Percentiles rank a stretch among this genome's conserved stretches.
phyloP scores from a whole-genome alignment of 2,329 filamentous ascomycete species.

The Aspergillus costaricaensis region DNA sequence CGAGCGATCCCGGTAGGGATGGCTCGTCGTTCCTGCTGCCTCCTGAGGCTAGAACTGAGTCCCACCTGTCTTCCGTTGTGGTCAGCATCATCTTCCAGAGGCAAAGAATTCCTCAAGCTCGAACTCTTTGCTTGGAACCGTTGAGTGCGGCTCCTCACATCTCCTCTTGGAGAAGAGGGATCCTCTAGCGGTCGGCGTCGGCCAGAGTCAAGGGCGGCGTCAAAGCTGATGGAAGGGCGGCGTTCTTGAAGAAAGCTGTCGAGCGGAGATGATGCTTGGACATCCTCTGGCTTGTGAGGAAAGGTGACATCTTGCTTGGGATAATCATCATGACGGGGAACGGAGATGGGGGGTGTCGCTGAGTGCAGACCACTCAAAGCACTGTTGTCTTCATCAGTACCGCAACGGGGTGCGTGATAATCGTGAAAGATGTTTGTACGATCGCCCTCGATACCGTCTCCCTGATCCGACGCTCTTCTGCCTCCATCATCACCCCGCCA shows the following conservation, averaged over 20 bases:
- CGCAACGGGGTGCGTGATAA: slow-evolving; percentile 34
- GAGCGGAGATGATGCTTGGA: slow-evolving; percentile 39
- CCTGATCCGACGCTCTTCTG: slow-evolving; percentile 28
- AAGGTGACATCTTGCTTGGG: slow-evolving; percentile 29
- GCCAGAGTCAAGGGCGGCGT: slow-evolving; percentile 44
- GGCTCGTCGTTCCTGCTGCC: slow-evolving; percentile 26
- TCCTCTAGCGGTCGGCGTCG: slow-evolving; percentile 41
- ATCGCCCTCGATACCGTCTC: slow-evolving; percentile 42
- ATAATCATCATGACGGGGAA: slow-evolving; percentile 44
- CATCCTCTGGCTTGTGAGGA: slow-evolving; percentile 41
- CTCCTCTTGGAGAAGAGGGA: slow-evolving; percentile 40
- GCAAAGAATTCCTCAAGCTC: slow-evolving; percentile 39
- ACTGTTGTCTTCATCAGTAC: slow-evolving; percentile 44
- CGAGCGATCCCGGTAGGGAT: slow-evolving; percentile 31
- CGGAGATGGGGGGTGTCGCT: slow-evolving; percentile 47
- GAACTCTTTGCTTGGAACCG: slow-evolving; percentile 37
- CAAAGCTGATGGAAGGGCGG: slow-evolving; percentile 46
- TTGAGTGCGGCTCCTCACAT: slow-evolving; percentile 27
- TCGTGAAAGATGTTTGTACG: slow-evolving; percentile 38
- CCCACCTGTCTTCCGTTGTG: slow-evolving; percentile 19
- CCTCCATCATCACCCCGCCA: slow-evolving; percentile 30
- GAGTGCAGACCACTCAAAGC: slow-evolving; percentile 43
- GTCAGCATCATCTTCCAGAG: slow-evolving; percentile 33
- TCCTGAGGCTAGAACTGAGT: slow-evolving; percentile 26
- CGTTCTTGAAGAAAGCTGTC: slow-evolving; percentile 45